Conservation (phyloP, 1,284 basidiomycete genomes). For the Trichosporon ovoides region DNA sequence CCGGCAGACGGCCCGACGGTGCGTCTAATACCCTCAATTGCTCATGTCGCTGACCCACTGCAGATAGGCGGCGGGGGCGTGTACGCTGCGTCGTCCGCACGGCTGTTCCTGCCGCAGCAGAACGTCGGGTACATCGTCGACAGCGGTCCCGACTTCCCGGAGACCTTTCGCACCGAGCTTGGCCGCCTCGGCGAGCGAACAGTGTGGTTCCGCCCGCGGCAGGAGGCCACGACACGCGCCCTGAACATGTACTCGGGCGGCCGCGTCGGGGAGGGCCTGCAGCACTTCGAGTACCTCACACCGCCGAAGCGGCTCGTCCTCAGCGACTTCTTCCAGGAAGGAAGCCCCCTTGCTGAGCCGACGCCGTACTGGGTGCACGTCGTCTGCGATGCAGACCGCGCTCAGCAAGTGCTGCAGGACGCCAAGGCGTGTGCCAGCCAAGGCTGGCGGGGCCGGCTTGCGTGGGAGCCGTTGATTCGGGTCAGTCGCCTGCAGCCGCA, state of each 20-base stretch:
- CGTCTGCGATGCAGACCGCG: slow-evolving; percentile 73
- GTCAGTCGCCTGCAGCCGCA: not conserved
- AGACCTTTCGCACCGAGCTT: slow-evolving; percentile 56
- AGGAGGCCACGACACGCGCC: slow-evolving; percentile 62
- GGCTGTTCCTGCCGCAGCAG: slow-evolving; percentile 36
- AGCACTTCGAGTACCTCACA: slow-evolving; percentile 75
- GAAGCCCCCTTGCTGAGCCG: slow-evolving; percentile 55
- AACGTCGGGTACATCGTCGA: slow-evolving; percentile 78
- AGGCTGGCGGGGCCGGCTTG: slow-evolving; percentile 61
- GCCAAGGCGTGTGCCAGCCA: slow-evolving; percentile 50
- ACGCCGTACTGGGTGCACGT: slow-evolving; percentile 63
- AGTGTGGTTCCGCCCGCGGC: slow-evolving; percentile 68
- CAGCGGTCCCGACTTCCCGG: slow-evolving; percentile 71
- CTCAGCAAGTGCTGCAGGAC: slow-evolving; percentile 62
- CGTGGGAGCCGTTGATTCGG: slow-evolving; percentile 70
- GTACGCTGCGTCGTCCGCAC: slow-evolving; percentile 49
- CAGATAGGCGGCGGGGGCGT: slow-evolving; percentile 88
- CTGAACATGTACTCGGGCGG: slow-evolving; percentile 74
- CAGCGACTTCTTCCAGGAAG: slow-evolving; percentile 55
- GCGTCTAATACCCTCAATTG: not conserved
- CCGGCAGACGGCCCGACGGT: not conserved
- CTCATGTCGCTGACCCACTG: not conserved
- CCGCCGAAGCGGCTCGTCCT: slow-evolving; percentile 67
- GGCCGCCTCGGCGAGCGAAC: slow-evolving; percentile 66
- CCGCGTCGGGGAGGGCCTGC: slow-evolving; percentile 36